Conservation (phyloP, 164 flowering plant species). For the Saururus chinensis region DNA sequence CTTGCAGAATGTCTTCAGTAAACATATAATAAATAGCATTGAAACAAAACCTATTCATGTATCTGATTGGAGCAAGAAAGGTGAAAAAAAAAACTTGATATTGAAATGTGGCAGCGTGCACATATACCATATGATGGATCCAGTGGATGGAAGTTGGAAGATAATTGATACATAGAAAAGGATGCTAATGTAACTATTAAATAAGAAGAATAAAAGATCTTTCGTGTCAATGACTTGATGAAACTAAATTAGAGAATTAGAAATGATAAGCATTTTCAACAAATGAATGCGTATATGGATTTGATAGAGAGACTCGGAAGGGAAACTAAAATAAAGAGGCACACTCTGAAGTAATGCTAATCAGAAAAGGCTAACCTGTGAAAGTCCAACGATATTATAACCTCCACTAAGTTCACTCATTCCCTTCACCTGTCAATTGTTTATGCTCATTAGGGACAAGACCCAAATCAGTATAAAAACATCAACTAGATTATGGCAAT, state of each 20-base stretch:
- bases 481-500: conserved; percentile 7
- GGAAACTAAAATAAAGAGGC: background rate
- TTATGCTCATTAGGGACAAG: conserved; percentile 2
- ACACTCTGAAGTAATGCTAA: background rate
- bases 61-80: too few relatives aligned
- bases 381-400: conserved; percentile 93
- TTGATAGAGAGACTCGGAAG: background rate
- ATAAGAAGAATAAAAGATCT: too few relatives aligned
- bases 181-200: too few relatives aligned
- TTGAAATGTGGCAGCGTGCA: too few relatives aligned
- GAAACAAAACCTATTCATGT: background rate
- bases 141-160: too few relatives aligned
- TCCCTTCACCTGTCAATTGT: conserved; percentile 59
- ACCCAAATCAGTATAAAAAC: conserved; percentile 1
- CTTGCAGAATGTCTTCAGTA: background rate
- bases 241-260: too few relatives aligned
- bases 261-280: too few relatives aligned
- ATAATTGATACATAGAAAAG: too few relatives aligned
- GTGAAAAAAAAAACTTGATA: too few relatives aligned
- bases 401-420: conserved; percentile 70
- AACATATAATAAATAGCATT: background rate
- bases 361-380: conserved; percentile 51
- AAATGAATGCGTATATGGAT: background rate
- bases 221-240: too few relatives aligned
- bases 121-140: too few relatives aligned